Evolutionary conservation across 352 stramenopile genomes (phyloP).

Genomic region (Phytophthora idaei): DNA sequence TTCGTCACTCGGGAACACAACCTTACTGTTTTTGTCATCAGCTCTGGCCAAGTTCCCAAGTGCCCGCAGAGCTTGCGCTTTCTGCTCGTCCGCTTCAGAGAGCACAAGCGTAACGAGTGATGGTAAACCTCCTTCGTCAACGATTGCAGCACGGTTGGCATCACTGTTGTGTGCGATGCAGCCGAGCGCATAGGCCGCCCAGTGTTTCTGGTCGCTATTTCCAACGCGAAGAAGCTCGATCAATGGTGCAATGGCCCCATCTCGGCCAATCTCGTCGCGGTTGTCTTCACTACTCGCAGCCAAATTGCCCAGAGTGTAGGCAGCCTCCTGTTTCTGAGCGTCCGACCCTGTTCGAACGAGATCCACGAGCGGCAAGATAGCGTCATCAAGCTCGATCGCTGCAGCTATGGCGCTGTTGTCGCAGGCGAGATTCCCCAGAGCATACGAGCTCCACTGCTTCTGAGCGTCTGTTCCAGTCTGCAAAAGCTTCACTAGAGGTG

Average conservation of each 20-base stretch:
- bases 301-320: constrained; percentile 22
- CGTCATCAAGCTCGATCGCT: not conserved
- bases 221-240: constrained; percentile 5
- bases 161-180: too few relatives aligned
- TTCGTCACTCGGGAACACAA: not conserved
- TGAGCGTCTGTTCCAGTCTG: constrained; percentile 13
- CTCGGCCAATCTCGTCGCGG: constrained; percentile 19
- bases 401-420: too few relatives aligned
- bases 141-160: too few relatives aligned
- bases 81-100: too few relatives aligned
- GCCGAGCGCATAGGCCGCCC: not conserved
- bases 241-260: constrained; percentile 23
- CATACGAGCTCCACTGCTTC: constrained; percentile 18
- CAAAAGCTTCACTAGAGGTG: constrained; percentile 13
- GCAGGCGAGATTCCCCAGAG: constrained; percentile 19
- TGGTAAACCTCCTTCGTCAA: too few relatives aligned
- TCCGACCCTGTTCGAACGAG: constrained; percentile 25
- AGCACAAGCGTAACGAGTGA: too few relatives aligned
- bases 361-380: constrained; percentile 27
- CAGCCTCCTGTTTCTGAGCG: constrained; percentile 28
- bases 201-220: constrained; percentile 15
- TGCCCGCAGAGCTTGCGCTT: too few relatives aligned
- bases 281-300: constrained; percentile 10
- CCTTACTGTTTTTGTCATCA: too few relatives aligned
- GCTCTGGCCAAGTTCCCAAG: too few relatives aligned